A percentile compares a stretch with the other conserved stretches of the same genome.
phyloP scores from a whole-genome alignment of 2,329 filamentous ascomycete genomes.

The Zelopaecilomyces penicillatus region DNA sequence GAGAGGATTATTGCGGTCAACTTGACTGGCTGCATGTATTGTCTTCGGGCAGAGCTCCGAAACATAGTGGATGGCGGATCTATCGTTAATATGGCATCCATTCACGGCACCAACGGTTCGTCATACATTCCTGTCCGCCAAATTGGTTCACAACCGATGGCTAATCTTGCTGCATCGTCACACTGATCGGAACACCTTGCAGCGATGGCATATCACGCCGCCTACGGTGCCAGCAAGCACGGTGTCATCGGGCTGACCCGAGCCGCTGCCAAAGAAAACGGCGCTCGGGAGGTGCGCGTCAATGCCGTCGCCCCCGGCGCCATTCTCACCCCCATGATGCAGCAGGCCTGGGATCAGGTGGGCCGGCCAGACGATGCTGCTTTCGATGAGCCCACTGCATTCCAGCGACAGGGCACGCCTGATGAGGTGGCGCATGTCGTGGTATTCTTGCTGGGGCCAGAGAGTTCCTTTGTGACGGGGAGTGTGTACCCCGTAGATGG shows the following conservation, averaged over 20 bases:
- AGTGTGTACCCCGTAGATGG: constrained; percentile 38
- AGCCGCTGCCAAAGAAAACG: constrained; percentile 31
- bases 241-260: constrained; percentile 28
- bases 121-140: not conserved
- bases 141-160: no score
- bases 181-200: constrained; percentile 15
- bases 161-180: no score
- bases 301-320: constrained; percentile 42
- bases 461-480: constrained; percentile 28
- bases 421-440: constrained; percentile 27
- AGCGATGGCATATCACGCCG: constrained; percentile 22
- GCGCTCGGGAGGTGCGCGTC: constrained; percentile 33
- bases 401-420: constrained; percentile 35
- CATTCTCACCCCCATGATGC: constrained; percentile 42
- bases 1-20: constrained; percentile 40
- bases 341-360: constrained; percentile 30
- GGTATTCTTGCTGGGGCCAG: constrained; percentile 26
- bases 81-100: constrained; percentile 50
- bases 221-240: constrained; percentile 33
- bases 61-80: constrained; percentile 36
- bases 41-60: constrained; percentile 37
- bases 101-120: constrained; percentile 35
- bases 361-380: constrained; percentile 26
- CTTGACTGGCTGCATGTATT: constrained; percentile 44
- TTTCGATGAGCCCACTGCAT: constrained; percentile 34